Evolutionary conservation across 1,284 basidiomycete species (phyloP).

Genomic region (Cutaneotrichosporon arboriforme): DNA sequence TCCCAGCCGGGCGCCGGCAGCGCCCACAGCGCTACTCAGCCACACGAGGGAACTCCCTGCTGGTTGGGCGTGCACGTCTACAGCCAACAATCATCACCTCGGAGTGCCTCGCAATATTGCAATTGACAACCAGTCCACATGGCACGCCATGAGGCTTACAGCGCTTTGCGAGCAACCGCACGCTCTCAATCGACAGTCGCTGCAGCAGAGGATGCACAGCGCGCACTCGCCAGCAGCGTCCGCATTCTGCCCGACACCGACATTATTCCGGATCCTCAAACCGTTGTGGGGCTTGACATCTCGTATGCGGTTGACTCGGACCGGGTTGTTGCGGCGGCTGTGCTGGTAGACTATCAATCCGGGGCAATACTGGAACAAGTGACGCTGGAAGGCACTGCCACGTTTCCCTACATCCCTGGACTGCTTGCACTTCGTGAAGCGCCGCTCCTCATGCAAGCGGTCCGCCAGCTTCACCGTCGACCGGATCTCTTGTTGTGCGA

Average conservation of each 20-base stretch:
- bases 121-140: no score
- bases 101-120: no score
- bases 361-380: neutral
- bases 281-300: slow-evolving; percentile 2
- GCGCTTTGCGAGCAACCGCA: no score
- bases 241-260: neutral
- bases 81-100: no score
- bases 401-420: slow-evolving; percentile 4
- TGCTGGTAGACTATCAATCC: neutral
- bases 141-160: no score
- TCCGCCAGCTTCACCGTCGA: neutral
- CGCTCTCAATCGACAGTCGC: no score
- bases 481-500: slow-evolving; percentile 4
- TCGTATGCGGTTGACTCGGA: slow-evolving; percentile 1
- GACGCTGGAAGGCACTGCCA: neutral
- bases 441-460: neutral
- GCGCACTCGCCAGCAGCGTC: neutral
- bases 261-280: neutral
- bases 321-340: slow-evolving; percentile 2
- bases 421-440: slow-evolving; percentile 5
- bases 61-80: no score
- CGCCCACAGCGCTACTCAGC: no score
- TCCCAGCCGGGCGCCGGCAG: no score
- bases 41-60: no score
- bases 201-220: no score